Evolutionary conservation across 176 grass and related monocot genomes (phyloP).

Genomic region (Puccinellia tenuiflora): DNA sequence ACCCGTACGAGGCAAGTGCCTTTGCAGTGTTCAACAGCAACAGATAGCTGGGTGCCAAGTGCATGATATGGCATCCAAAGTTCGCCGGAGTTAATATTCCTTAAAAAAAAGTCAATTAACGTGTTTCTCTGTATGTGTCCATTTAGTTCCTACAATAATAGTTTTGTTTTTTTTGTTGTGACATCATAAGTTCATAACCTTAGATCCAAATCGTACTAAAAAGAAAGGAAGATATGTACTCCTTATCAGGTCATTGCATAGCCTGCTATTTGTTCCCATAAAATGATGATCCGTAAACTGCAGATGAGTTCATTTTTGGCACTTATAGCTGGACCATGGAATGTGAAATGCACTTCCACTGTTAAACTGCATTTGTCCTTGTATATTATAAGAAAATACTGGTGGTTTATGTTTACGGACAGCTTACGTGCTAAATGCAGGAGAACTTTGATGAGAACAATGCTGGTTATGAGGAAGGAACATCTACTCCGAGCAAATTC

Average conservation of each 20-base stretch:
- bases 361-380: not conserved
- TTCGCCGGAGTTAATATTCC: not conserved
- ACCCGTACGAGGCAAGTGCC: conserved; percentile 47
- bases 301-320: not conserved
- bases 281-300: not conserved
- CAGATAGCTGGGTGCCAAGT: not conserved
- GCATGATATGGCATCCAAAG: not conserved
- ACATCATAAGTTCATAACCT: not conserved
- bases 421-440: conserved; percentile 27
- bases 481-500: conserved; percentile 61
- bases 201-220: not conserved
- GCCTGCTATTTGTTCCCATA: not conserved
- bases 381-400: not conserved
- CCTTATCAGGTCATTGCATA: not conserved
- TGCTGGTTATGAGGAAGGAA: conserved; percentile 39
- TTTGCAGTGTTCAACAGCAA: not conserved
- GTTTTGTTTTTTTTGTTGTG: not conserved
- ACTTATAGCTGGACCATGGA: not conserved
- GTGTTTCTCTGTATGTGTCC: not conserved
- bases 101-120: too few species aligned
- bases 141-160: not conserved
- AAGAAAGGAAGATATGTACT: not conserved
- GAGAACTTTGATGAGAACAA: conserved; percentile 46
- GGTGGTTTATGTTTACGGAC: not conserved
- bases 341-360: not conserved